These are phyloP conservation scores for Hyphodiscus hymeniophilus DNA, from an alignment of 495 filamentous ascomycete species.

Conservation along the genomic window DNA sequence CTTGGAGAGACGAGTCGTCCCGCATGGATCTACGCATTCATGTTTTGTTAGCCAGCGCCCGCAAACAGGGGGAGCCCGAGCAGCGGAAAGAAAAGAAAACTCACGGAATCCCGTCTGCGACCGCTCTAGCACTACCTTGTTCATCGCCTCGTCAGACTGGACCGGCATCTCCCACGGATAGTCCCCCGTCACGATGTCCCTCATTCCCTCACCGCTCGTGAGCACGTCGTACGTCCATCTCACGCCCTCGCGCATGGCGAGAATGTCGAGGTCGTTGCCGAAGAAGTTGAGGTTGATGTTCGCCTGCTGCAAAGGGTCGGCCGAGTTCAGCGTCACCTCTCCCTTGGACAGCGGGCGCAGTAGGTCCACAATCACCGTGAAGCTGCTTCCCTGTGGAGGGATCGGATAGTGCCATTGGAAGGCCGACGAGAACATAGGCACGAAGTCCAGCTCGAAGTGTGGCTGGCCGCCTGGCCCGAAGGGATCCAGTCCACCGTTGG, in stretches of 20 bases:
- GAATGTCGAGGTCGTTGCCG: slow-evolving; percentile 43
- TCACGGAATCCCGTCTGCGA: slow-evolving; percentile 49
- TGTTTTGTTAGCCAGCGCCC: not conserved
- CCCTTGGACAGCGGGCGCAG: slow-evolving; percentile 45
- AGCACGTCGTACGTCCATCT: slow-evolving; percentile 48
- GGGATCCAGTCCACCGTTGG: slow-evolving; percentile 45
- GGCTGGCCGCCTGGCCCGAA: slow-evolving; percentile 53
- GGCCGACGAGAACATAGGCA: slow-evolving; percentile 47
- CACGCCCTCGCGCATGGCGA: slow-evolving; percentile 49
- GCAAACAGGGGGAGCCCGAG: no score
- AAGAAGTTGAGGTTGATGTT: slow-evolving; percentile 58
- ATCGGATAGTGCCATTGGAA: slow-evolving; percentile 58
- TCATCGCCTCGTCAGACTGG: slow-evolving; percentile 47
- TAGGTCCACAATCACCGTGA: slow-evolving; percentile 55
- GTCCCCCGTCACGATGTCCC: slow-evolving; percentile 44
- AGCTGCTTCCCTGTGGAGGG: slow-evolving; percentile 36
- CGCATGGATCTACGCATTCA: slow-evolving; percentile 36
- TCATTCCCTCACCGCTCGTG: slow-evolving; percentile 46
- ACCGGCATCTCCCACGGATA: slow-evolving; percentile 56
- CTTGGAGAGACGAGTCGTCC: slow-evolving; percentile 43
- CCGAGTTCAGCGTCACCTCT: slow-evolving; percentile 43
- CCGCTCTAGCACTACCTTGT: slow-evolving; percentile 46
- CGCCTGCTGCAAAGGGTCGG: slow-evolving; percentile 42
- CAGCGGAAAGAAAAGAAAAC: slow-evolving; percentile 5
- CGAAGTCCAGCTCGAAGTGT: slow-evolving; percentile 60